These are phyloP conservation scores for Fusarium tuaranense DNA, from an alignment of 2,329 filamentous ascomycete species.

Conservation along the genomic window DNA sequence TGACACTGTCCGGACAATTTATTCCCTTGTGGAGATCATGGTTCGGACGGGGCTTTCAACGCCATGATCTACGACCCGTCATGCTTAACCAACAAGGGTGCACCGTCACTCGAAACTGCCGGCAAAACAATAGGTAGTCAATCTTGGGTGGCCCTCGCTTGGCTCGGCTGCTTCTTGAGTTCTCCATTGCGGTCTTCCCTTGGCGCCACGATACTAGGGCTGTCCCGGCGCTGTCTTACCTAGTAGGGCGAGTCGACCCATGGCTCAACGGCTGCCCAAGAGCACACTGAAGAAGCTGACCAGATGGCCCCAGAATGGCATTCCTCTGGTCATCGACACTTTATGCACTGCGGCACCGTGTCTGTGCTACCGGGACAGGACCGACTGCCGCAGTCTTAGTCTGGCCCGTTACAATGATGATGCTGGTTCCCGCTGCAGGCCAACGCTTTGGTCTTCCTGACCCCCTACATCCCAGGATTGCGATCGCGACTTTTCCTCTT, in stretches of 20 bases:
- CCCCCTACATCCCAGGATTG: slow-evolving; percentile 15
- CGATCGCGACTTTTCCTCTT: slow-evolving; percentile 18
- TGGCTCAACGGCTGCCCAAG: slow-evolving; percentile 19
- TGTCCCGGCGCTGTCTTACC: slow-evolving; percentile 25
- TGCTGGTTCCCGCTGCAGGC: slow-evolving; percentile 43
- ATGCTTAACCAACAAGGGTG: slow-evolving; percentile 43
- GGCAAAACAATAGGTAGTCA: slow-evolving; percentile 33
- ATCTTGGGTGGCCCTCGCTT: slow-evolving; percentile 27
- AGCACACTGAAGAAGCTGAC: slow-evolving; percentile 19
- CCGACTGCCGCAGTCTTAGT: slow-evolving; percentile 30
- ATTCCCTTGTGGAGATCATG: slow-evolving; percentile 48
- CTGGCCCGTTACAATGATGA: slow-evolving; percentile 36
- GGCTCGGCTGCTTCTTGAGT: slow-evolving; percentile 35
- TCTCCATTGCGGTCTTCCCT: slow-evolving; percentile 31
- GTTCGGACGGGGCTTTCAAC: slow-evolving; percentile 47
- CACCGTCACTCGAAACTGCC: slow-evolving; percentile 43
- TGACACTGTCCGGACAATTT: slow-evolving; percentile 44
- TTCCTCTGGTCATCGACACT: slow-evolving; percentile 29
- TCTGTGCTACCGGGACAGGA: slow-evolving; percentile 36
- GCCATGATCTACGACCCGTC: slow-evolving; percentile 48
- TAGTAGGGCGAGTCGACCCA: slow-evolving; percentile 25
- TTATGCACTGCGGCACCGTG: slow-evolving; percentile 38
- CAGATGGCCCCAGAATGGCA: slow-evolving; percentile 20
- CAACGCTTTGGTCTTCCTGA: slow-evolving; percentile 26
- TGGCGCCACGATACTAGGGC: slow-evolving; percentile 33